Base-by-base conservation (phyloP, 345 rosid genomes). In the Populus ilicifolia region DNA sequence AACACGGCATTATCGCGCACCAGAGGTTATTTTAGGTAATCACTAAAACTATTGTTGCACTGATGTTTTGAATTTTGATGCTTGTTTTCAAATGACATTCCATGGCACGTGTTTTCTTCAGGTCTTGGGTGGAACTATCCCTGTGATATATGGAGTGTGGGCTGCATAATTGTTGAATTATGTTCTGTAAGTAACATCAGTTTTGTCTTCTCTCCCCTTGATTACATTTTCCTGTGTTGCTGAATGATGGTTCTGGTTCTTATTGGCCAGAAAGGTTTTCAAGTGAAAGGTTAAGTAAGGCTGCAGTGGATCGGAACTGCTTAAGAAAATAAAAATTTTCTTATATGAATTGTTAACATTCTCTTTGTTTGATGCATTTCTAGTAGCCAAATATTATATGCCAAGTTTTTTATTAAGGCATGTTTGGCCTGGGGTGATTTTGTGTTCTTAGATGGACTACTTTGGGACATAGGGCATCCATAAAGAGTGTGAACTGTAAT, bases 51-150 rank as follows among this genome's bases (percentile, higher is more conserved):
- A n/a, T 78, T 78, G 38, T 23, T 10, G 23, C 61, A 2, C 52
- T 14, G n/a, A 1, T 59, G 27, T 76, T 74, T 18, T 14, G 9
- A 70, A 33, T 78, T 74, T 13, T 14, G 9, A 70, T 30, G 62
- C 35, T 7, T 78, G 77, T 74, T 43, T 69, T 16, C 70, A 29
- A 71, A 41, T 69, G 25, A 77, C 23, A 48, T 43, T 33, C 35
- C 3, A 64, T 30, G 73, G 5, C 5, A 52, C 64, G 46, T 48
- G 10, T 64, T 69, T 72, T 73, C 46, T 50, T 61, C 83, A 92
- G 97, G 97, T 61, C 81, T 92, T 73, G 94, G 97, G 80, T 92
- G 94, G 97, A 90, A 90, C 71, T 90, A 90, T 86, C 89, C 97
- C 46, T 92, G 94, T 83, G 94, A 92, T 78, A 72, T 92, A 76